These are phyloP conservation scores for Tuber brumale DNA, from an alignment of 495 filamentous ascomycete genomes.

Conservation along the genomic window DNA sequence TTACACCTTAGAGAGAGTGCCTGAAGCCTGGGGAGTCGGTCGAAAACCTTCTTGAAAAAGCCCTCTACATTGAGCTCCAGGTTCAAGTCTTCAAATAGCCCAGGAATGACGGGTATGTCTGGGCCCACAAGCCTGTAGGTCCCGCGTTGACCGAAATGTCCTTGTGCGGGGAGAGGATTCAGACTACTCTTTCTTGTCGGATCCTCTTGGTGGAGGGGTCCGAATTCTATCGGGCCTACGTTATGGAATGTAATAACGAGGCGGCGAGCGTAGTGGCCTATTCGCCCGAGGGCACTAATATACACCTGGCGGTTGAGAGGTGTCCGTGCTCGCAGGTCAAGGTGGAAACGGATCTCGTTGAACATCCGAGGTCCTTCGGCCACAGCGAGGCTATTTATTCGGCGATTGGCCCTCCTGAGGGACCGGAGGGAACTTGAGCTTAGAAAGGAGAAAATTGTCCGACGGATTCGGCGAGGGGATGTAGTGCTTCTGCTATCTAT, in stretches of 20 bases:
- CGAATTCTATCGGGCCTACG: neutral
- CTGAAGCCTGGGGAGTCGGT: conserved; percentile 16
- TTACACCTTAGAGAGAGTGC: conserved; percentile 16
- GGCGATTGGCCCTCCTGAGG: conserved; percentile 25
- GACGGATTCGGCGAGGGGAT: neutral
- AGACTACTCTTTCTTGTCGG: neutral
- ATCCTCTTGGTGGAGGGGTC: neutral
- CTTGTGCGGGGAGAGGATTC: conserved; percentile 17
- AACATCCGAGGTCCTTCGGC: conserved; percentile 18
- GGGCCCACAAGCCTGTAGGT: neutral
- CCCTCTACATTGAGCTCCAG: neutral
- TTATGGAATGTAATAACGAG: conserved; percentile 13
- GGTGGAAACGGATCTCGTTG: conserved; percentile 14
- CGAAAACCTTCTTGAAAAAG: conserved; percentile 22
- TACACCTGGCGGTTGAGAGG: neutral
- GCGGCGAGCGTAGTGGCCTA: conserved; percentile 7
- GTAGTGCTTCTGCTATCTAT: conserved; percentile 8
- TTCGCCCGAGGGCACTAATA: conserved; percentile 4
- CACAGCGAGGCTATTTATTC: conserved; percentile 3
- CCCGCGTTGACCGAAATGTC: neutral
- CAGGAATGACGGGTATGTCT: conserved; percentile 7
- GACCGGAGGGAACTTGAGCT: conserved; percentile 21
- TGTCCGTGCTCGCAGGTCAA: conserved; percentile 8
- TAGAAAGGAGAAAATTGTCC: conserved; percentile 21
- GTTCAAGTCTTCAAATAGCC: conserved; percentile 6